These are phyloP conservation scores for Curvularia sp. DNA, from an alignment of 2,329 filamentous ascomycete genomes.

Conservation along the genomic window DNA sequence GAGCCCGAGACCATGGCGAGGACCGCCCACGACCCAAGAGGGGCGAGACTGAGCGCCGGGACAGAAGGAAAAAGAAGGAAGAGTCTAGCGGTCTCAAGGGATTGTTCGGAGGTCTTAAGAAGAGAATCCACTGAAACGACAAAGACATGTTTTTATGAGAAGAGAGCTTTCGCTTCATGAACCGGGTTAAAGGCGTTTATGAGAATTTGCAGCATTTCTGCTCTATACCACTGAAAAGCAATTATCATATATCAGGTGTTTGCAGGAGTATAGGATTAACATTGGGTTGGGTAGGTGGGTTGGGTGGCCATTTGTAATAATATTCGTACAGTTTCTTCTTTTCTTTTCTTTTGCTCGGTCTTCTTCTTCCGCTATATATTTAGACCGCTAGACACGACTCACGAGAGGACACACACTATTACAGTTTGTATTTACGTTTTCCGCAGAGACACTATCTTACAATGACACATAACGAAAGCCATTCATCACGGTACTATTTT, in stretches of 20 bases:
- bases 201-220: constrained; percentile 15
- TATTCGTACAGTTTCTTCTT: constrained; percentile 5
- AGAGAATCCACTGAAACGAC: constrained; percentile 25
- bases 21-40: constrained; percentile 33
- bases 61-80: constrained; percentile 41
- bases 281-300: not conserved
- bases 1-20: constrained; percentile 35
- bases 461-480: not conserved
- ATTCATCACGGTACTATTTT: not conserved
- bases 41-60: constrained; percentile 35
- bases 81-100: constrained; percentile 41
- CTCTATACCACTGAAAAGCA: constrained; percentile 27
- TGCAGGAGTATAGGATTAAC: constrained; percentile 1
- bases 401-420: constrained; percentile 9
- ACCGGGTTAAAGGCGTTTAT: constrained; percentile 18
- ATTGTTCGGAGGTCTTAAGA: constrained; percentile 45
- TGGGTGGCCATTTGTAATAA: constrained; percentile 17
- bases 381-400: constrained; percentile 10
- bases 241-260: constrained; percentile 7
- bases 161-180: not conserved
- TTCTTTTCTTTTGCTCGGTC: not conserved
- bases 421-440: constrained; percentile 1
- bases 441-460: not conserved
- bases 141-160: not conserved
- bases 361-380: not conserved